Base-by-base conservation (phyloP, 2,329 filamentous ascomycete genomes). In the Colletotrichum lindemuthianum region DNA sequence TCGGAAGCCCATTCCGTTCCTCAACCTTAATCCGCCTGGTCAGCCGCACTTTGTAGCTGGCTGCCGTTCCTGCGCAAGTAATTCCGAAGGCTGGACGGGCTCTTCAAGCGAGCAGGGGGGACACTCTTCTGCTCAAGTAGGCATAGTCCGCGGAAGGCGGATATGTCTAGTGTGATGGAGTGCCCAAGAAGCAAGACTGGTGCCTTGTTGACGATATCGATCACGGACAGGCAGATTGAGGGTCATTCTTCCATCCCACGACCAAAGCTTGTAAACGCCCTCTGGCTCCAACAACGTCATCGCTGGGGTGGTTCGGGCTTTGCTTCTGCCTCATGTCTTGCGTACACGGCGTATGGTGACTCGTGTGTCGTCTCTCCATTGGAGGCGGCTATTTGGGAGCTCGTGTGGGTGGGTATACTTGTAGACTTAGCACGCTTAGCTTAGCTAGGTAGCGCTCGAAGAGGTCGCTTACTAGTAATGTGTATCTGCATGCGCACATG, bases 241-340 rank as follows among this genome's bases (percentile, higher is more conserved):
- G 24, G 24, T 4, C 24, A 24, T 24, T 24, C 24, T 24, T 24
- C 13, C 15, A 49, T 16, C 39, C 24, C 51, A 41, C 16, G 24
- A 47, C 39, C 16, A 36, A 50, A 49, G 44, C 45, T 47, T 63
- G 54, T 52, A 48, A 33, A 34, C 55, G 24, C 54, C 36, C 47
- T n/a, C 44, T 56, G 45, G 50, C 52, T 3, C 24, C 52, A 37
- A 33, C 40, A 57, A 57, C 58, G 58, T 65, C 63, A 65, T 65
- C 9, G 58, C 15, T 9, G 40, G 40, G 47, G 50, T 15, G 32
- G 36, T 32, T 24, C 63, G 36, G 41, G 45, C 58, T 63, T 63
- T 57, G 51, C 34, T 37, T 51, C 34, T 53, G 15, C 32, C 11
- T 50, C 44, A 43, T 34, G 49, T 36, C 16, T 51, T 65, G 41